Percentiles rank a stretch among this genome's conserved stretches.
These are phyloP conservation scores for Colletotrichum eleusines DNA, from an alignment of 2,329 filamentous ascomycete genomes.

Conservation along the genomic window DNA sequence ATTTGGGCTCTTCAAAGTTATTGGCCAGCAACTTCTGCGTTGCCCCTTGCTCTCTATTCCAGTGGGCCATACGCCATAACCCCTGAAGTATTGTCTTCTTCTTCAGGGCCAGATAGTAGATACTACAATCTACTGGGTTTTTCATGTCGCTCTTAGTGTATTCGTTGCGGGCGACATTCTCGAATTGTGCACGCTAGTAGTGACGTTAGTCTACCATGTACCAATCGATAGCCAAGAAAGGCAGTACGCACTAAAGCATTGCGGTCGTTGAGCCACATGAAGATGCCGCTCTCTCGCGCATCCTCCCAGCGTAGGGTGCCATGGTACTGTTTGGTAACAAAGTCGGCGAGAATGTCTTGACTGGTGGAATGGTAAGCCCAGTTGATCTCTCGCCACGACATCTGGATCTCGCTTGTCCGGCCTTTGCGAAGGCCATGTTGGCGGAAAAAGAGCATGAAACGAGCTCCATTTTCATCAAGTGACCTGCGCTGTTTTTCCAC, in stretches of 20 bases:
- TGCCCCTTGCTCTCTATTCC: slow-evolving; percentile 86
- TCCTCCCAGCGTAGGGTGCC: slow-evolving; percentile 86
- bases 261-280: slow-evolving; percentile 91
- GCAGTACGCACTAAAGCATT: slow-evolving; percentile 75
- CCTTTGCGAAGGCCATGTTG: slow-evolving; percentile 80
- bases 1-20: slow-evolving; percentile 88
- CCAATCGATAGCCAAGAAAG: background rate
- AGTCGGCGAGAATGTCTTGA: slow-evolving; percentile 90
- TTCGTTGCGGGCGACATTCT: slow-evolving; percentile 90
- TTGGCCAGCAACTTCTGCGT: slow-evolving; percentile 88
- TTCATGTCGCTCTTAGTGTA: slow-evolving; percentile 90
- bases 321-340: slow-evolving; percentile 84
- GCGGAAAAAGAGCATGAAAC: slow-evolving; percentile 89
- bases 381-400: slow-evolving; percentile 84
- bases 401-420: slow-evolving; percentile 71
- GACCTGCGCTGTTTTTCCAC: slow-evolving; percentile 90
- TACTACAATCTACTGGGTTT: slow-evolving; percentile 89
- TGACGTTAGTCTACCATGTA: background rate
- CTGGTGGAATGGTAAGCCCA: slow-evolving; percentile 88
- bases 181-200: slow-evolving; percentile 79
- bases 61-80: slow-evolving; percentile 93
- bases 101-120: slow-evolving; percentile 90
- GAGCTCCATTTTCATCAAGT: slow-evolving; percentile 89
- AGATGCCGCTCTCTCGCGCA: slow-evolving; percentile 87
- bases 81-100: slow-evolving; percentile 94